Percentiles rank a stretch among this genome's conserved stretches.
phyloP scores from a whole-genome alignment of 208 protist genomes.

The Crithidia fasciculata region DNA sequence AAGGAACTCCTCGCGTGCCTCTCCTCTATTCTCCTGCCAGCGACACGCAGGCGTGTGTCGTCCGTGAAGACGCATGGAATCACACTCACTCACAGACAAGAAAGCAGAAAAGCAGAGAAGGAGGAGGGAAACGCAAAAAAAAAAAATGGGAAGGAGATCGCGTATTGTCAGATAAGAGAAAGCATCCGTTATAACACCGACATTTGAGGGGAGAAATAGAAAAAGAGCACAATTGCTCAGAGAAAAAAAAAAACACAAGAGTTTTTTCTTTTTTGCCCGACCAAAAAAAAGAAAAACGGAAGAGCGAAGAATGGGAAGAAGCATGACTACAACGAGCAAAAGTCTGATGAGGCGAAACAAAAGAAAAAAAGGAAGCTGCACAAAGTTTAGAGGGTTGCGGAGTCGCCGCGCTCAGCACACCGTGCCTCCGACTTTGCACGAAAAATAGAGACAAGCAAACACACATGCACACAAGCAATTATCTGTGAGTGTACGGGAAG shows the following conservation, averaged over 20 bases:
- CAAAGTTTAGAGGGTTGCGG: neutral
- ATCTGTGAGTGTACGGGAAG: neutral
- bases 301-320: constrained; percentile 3
- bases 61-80: too few relatives aligned
- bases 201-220: too few relatives aligned
- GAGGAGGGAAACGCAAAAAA: constrained; percentile 12
- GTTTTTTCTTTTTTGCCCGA: too few relatives aligned
- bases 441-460: neutral
- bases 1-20: too few relatives aligned
- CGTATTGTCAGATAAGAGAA: neutral
- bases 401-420: neutral
- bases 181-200: too few relatives aligned
- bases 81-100: neutral
- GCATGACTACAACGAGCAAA: neutral
- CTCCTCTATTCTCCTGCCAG: too few relatives aligned
- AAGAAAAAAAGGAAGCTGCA: too few relatives aligned
- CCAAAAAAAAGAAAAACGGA: neutral
- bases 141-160: constrained; percentile 3
- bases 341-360: too few relatives aligned
- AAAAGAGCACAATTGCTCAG: too few relatives aligned
- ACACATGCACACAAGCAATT: neutral
- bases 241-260: too few relatives aligned
- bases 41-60: too few relatives aligned
- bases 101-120: neutral
- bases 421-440: neutral